phyloP scores from a whole-genome alignment of 441 rosid genomes.

The Populus tomentosa region DNA sequence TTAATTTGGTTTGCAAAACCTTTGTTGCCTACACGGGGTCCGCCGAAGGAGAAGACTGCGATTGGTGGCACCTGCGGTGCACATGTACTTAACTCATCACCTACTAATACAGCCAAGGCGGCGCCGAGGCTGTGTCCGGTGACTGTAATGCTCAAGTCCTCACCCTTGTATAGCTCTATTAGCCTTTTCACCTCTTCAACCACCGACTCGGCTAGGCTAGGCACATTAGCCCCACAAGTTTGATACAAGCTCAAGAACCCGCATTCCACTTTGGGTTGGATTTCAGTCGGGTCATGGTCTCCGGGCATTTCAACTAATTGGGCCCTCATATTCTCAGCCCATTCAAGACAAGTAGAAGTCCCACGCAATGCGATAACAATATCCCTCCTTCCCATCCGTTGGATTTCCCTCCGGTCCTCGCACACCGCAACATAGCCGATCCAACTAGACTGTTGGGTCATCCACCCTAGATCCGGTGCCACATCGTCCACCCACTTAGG shows the following conservation, averaged over 20 bases:
- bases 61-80: constrained; percentile 50
- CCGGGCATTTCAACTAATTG: constrained; percentile 40
- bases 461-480: constrained; percentile 69
- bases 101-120: constrained; percentile 53
- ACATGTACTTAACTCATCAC: constrained; percentile 50
- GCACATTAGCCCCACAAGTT: constrained; percentile 35
- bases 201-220: constrained; percentile 56
- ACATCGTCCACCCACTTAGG: constrained; percentile 68
- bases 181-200: constrained; percentile 53
- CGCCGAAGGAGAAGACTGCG: constrained; percentile 75
- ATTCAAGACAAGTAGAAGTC: constrained; percentile 75
- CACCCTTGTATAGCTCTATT: constrained; percentile 54
- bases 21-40: constrained; percentile 73
- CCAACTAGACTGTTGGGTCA: constrained; percentile 73
- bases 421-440: constrained; percentile 83
- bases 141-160: constrained; percentile 64
- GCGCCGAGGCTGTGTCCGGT: constrained; percentile 81
- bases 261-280: constrained; percentile 65
- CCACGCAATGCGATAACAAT: constrained; percentile 68
- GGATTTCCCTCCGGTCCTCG: constrained; percentile 64
- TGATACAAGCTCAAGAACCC: constrained; percentile 74
- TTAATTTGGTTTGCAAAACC: constrained; percentile 50
- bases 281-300: constrained; percentile 22
- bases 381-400: constrained; percentile 77
- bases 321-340: constrained; percentile 85